phyloP scores from a whole-genome alignment of 306 rosid genomes.

The Albizia julibrissin region DNA sequence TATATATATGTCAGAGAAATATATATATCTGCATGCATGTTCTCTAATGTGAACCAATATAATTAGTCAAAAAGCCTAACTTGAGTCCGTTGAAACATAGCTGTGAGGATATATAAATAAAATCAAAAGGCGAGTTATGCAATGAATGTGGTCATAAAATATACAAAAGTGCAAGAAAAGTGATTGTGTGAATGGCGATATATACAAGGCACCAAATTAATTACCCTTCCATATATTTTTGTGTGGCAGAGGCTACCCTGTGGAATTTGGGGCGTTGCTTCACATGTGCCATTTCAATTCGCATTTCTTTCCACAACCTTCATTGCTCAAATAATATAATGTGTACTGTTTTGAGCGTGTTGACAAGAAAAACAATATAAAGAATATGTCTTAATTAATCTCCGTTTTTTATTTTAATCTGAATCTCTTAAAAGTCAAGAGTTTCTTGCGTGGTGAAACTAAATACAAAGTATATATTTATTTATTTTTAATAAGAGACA shows the following conservation, averaged over 20 bases:
- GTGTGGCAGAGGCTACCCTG: neutral
- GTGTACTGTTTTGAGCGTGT: no score
- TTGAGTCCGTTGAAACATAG: neutral
- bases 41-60: neutral
- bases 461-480: no score
- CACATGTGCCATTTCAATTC: conserved; percentile 31
- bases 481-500: no score
- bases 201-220: neutral
- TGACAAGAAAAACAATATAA: no score
- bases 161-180: neutral
- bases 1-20: neutral
- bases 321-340: no score
- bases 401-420: no score
- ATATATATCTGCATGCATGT: neutral
- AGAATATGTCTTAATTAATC: no score
- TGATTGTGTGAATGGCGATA: neutral
- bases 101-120: neutral
- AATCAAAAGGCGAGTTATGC: neutral
- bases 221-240: no score
- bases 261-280: neutral
- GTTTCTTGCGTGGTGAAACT: no score
- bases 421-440: no score
- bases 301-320: neutral
- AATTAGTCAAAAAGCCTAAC: neutral
- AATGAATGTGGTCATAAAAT: conserved; percentile 1